Evolutionary conservation across 2,329 filamentous ascomycete species (phyloP).

Genomic region (Calonectria crousiana): DNA sequence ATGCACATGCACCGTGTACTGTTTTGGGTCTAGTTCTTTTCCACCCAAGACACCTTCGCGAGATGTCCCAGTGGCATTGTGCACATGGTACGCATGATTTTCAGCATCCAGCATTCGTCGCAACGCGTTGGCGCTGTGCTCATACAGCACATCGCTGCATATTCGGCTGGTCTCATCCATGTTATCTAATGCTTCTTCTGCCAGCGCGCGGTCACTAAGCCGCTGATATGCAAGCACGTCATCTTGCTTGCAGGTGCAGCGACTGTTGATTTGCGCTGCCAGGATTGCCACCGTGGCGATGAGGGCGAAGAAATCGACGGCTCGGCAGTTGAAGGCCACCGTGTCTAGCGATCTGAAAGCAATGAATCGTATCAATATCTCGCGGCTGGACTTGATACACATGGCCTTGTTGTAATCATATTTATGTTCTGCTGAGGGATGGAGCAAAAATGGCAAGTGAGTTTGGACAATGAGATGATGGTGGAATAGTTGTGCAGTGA

Average conservation of each 20-base stretch:
- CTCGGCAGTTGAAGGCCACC: constrained; percentile 9
- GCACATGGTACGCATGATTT: not conserved
- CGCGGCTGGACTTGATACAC: constrained; percentile 15
- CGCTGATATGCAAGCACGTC: constrained; percentile 6
- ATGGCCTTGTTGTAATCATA: constrained; percentile 12
- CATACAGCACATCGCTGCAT: constrained; percentile 5
- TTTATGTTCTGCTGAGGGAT: not conserved
- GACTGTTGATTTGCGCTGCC: not conserved
- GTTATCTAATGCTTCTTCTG: constrained; percentile 1
- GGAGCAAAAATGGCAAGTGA: constrained; percentile 10
- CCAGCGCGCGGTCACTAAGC: constrained; percentile 5
- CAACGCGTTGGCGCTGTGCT: not conserved
- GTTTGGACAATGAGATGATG: not conserved
- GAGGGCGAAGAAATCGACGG: constrained; percentile 18
- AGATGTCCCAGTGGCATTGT: not conserved
- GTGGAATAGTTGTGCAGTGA: not conserved
- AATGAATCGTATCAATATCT: constrained; percentile 18
- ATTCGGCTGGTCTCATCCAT: constrained; percentile 15
- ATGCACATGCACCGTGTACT: not conserved
- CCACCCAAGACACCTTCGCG: not conserved
- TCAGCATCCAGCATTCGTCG: not conserved
- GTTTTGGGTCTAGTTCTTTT: not conserved
- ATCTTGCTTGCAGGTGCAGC: not conserved
- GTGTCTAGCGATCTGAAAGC: constrained; percentile 7
- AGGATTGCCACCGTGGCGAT: constrained; percentile 10